Evolutionary conservation across 2,329 filamentous ascomycete species (phyloP), one percentile per base, ranked within the genome.

Genomic region (Verticillium nubilum): DNA sequence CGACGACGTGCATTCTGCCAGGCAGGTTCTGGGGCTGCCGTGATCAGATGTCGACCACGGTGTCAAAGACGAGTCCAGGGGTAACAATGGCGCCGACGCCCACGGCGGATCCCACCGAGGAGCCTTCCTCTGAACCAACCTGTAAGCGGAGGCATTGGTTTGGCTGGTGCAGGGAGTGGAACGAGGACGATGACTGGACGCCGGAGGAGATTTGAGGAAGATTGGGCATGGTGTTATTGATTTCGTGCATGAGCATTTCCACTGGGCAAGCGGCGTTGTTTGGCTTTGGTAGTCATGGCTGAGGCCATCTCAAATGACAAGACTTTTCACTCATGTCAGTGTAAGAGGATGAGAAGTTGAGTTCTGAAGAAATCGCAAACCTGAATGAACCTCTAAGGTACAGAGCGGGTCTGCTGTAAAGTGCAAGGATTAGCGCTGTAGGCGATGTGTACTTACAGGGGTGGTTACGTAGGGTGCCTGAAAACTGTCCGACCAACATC

Each of bases 11-110:
- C 64, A 66, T 77, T 57, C 80, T 76, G 2, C 84, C 83, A 1
- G 83, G 84, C 4, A 69, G 75, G 53, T 83, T 86, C 68, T 85
- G 81, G 78, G 83, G 83, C 4, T 86, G 84, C 65, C 70, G 74
- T 63, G 75, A 81, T 67, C 59, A 72, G 19, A 68, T 70, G 2
- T 70, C 74, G 3, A 69, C 69, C 25, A 66, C 67, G 27, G 56
- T 56, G 17, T 42, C 66, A 2, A 52, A 65, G 1, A 67, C 71
- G 1, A 59, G 62, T 2, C 69, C 69, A 12, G 62, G 67, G 1
- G 68, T 71, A 35, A 72, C 71, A 5, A 69, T 76, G 4, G 71
- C 72, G 2, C 62, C 65, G 3, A 67, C 67, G 3, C 64, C 71
- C 3, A 67, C 72, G 2, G 57, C 68, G 2, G 64, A 65, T 5